Conservation (phyloP, 768 basidiomycete species). For the Coprinopsis marcescibilis region DNA sequence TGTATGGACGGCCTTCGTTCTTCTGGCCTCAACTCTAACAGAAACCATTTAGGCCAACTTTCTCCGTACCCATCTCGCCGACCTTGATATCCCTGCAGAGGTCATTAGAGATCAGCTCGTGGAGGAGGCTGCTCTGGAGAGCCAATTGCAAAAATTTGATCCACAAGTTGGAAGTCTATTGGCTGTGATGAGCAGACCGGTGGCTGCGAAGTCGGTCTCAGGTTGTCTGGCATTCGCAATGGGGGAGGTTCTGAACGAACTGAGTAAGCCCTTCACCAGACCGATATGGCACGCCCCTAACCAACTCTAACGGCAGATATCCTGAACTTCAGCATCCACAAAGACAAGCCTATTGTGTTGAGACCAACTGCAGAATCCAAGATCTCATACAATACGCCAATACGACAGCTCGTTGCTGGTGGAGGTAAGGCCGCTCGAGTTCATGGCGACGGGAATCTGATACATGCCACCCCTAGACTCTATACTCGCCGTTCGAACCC, state of each 20-base stretch:
- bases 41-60: slow-evolving; percentile 73
- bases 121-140: slow-evolving; percentile 33
- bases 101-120: slow-evolving; percentile 53
- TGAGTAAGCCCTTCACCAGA: slow-evolving; percentile 43
- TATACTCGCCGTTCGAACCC: slow-evolving; percentile 41
- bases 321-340: slow-evolving; percentile 29
- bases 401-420: slow-evolving; percentile 50
- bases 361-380: slow-evolving; percentile 34
- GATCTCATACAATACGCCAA: slow-evolving; percentile 57
- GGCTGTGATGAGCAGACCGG: slow-evolving; percentile 29
- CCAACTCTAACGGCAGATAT: slow-evolving; percentile 36
- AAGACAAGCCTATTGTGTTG: slow-evolving; percentile 19
- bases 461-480: slow-evolving; percentile 18
- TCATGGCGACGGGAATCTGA: slow-evolving; percentile 2
- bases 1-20: slow-evolving; percentile 35
- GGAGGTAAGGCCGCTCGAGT: slow-evolving; percentile 5
- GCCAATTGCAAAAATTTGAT: slow-evolving; percentile 42
- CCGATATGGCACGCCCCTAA: background rate
- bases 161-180: slow-evolving; percentile 53
- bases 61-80: slow-evolving; percentile 64
- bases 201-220: slow-evolving; percentile 15
- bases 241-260: slow-evolving; percentile 51
- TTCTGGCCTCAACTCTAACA: too few relatives aligned
- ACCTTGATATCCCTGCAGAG: slow-evolving; percentile 68
- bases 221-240: slow-evolving; percentile 53